Evolutionary conservation across 2,329 filamentous ascomycete species (phyloP).

Genomic region (Ophioceras dolichostomum): DNA sequence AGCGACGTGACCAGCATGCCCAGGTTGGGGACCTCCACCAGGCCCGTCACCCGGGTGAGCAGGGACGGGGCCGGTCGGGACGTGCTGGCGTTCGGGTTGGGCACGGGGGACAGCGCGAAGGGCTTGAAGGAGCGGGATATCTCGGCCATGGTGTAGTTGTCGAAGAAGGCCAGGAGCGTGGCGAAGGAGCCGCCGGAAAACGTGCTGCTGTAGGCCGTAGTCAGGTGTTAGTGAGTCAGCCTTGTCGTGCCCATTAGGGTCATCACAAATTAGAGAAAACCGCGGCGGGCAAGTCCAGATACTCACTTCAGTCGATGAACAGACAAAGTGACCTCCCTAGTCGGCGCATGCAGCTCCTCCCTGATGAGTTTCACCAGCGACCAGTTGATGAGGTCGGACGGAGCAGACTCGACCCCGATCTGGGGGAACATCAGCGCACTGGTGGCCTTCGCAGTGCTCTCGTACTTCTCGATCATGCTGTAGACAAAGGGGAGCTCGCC

Average conservation of each 20-base stretch:
- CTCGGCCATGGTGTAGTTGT: constrained; percentile 35
- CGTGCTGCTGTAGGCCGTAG: constrained; percentile 20
- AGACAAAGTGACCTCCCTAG: constrained; percentile 40
- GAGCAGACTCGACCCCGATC: constrained; percentile 48
- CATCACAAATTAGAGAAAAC: no score
- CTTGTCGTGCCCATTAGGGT: no score
- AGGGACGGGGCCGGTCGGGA: constrained; percentile 22
- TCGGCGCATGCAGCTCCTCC: constrained; percentile 33
- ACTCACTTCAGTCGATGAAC: constrained; percentile 18
- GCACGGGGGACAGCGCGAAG: constrained; percentile 45
- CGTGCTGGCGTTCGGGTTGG: no score
- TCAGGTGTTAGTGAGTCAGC: not conserved
- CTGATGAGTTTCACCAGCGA: constrained; percentile 37
- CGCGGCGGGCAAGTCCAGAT: no score
- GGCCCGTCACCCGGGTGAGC: constrained; percentile 34
- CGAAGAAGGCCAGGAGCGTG: constrained; percentile 50
- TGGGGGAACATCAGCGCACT: constrained; percentile 51
- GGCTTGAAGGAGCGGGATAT: constrained; percentile 32
- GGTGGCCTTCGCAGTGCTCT: constrained; percentile 33
- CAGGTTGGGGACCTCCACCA: constrained; percentile 34
- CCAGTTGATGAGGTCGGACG: constrained; percentile 47
- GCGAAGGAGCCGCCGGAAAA: constrained; percentile 57
- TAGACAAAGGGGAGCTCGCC: constrained; percentile 46
- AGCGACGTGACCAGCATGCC: constrained; percentile 44
- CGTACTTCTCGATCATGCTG: constrained; percentile 50